A percentile compares a stretch with the other conserved stretches of the same genome.
These are phyloP conservation scores for Leptographium lundbergii DNA, from an alignment of 2,329 filamentous ascomycete species.

Conservation along the genomic window DNA sequence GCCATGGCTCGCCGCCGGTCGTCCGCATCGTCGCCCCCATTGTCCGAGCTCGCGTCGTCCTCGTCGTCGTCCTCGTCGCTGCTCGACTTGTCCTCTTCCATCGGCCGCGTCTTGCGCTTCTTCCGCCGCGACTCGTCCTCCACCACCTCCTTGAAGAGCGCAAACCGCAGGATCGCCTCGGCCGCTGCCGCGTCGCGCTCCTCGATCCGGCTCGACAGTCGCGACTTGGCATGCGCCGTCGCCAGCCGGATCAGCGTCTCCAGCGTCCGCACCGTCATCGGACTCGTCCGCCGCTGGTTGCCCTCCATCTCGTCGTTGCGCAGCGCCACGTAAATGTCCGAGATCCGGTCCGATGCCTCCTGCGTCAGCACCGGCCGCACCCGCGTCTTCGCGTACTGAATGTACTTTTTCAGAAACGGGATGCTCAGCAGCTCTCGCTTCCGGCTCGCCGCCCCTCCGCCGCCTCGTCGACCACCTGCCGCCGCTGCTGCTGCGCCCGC, in stretches of 20 bases:
- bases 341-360: constrained; percentile 83
- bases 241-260: constrained; percentile 97
- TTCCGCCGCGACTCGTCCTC: constrained; percentile 70
- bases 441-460: constrained; percentile 50
- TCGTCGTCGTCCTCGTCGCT: constrained; percentile 50
- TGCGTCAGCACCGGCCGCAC: constrained; percentile 85
- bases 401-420: constrained; percentile 98
- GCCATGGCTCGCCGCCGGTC: constrained; percentile 10
- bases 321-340: constrained; percentile 79
- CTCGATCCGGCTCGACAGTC: constrained; percentile 78
- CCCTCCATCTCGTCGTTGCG: constrained; percentile 93
- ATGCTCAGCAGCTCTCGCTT: constrained; percentile 86
- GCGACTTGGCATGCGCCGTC: constrained; percentile 87
- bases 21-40: constrained; percentile 8
- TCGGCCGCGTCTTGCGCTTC: constrained; percentile 54
- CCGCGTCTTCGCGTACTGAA: constrained; percentile 90
- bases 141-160: constrained; percentile 92
- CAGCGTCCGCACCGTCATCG: constrained; percentile 91
- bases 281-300: constrained; percentile 84
- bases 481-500: constrained; percentile 32
- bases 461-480: constrained; percentile 52
- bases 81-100: constrained; percentile 41
- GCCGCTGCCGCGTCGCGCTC: constrained; percentile 80
- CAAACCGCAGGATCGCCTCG: constrained; percentile 83
- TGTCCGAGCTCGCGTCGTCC: constrained; percentile 34